Evolutionary conservation across 108 stramenopile species (phyloP).

Genomic region (Nitzschia putrida): DNA sequence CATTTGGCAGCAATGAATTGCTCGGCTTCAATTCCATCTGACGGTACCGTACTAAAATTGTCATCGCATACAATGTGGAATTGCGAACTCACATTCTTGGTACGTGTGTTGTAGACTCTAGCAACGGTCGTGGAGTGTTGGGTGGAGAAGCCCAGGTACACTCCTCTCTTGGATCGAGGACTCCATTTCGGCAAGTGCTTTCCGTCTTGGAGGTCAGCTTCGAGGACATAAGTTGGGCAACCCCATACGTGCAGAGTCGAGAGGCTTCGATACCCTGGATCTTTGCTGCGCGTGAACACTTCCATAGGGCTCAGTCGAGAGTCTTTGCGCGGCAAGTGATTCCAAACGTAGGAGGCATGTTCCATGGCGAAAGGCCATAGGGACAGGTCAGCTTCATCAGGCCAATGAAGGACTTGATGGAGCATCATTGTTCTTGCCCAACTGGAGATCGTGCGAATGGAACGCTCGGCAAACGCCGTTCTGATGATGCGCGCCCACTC

Average conservation of each 20-base stretch:
- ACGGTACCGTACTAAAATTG: constrained; percentile 22
- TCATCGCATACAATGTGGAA: constrained; percentile 52
- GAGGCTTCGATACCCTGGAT: neutral
- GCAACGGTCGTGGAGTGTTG: constrained; percentile 40
- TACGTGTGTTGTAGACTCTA: constrained; percentile 34
- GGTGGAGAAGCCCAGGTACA: constrained; percentile 46
- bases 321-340: constrained; percentile 31
- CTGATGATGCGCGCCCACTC: constrained; percentile 60
- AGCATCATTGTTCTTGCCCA: constrained; percentile 45
- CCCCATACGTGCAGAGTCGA: constrained; percentile 22
- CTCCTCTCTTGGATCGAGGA: constrained; percentile 38
- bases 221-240: constrained; percentile 53
- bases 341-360: constrained; percentile 49
- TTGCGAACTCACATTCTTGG: constrained; percentile 38
- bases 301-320: constrained; percentile 43
- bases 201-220: constrained; percentile 36
- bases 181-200: constrained; percentile 52
- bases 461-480: constrained; percentile 55
- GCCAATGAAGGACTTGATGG: too few species aligned
- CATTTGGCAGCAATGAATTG: neutral
- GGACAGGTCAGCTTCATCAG: constrained; percentile 6
- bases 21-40: too few species aligned
- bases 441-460: constrained; percentile 40
- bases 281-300: constrained; percentile 9
- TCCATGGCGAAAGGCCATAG: constrained; percentile 54